Conservation (phyloP, 2,329 filamentous ascomycete genomes). For the Cladophialophora psammophila region DNA sequence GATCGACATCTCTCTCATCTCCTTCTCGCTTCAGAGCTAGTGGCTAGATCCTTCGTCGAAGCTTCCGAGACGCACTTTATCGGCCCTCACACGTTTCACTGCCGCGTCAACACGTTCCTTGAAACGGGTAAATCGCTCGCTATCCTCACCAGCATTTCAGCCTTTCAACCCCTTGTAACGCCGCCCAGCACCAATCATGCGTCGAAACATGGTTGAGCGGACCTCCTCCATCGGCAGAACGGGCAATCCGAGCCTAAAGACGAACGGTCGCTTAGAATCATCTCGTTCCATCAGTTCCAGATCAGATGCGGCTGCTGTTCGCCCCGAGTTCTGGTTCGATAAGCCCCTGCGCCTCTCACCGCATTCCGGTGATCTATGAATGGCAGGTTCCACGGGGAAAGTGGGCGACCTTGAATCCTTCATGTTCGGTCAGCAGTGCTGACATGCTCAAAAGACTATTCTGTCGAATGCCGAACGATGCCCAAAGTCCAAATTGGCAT, state of each 20-base stretch:
- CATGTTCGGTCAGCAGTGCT: neutral
- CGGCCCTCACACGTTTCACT: slow-evolving; percentile 14
- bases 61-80: slow-evolving; percentile 16
- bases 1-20: neutral
- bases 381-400: neutral
- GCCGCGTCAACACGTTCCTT: slow-evolving; percentile 3
- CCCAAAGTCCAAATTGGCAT: neutral
- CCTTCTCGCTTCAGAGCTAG: neutral
- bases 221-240: neutral
- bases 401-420: neutral
- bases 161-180: slow-evolving; percentile 6
- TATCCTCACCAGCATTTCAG: neutral
- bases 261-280: neutral
- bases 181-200: slow-evolving; percentile 7
- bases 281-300: slow-evolving; percentile 20
- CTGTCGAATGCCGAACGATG: neutral
- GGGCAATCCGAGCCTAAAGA: slow-evolving; percentile 19
- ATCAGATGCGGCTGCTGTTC: slow-evolving; percentile 10
- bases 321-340: slow-evolving; percentile 16
- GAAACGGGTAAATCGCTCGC: slow-evolving; percentile 15
- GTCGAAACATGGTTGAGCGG: neutral
- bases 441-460: neutral
- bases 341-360: neutral
- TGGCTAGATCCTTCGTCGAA: neutral
- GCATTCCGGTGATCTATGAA: neutral